Evolutionary conservation across 768 basidiomycete species (phyloP), one percentile per base, ranked within the genome.

Genomic region (Clitopilus hobsonii): DNA sequence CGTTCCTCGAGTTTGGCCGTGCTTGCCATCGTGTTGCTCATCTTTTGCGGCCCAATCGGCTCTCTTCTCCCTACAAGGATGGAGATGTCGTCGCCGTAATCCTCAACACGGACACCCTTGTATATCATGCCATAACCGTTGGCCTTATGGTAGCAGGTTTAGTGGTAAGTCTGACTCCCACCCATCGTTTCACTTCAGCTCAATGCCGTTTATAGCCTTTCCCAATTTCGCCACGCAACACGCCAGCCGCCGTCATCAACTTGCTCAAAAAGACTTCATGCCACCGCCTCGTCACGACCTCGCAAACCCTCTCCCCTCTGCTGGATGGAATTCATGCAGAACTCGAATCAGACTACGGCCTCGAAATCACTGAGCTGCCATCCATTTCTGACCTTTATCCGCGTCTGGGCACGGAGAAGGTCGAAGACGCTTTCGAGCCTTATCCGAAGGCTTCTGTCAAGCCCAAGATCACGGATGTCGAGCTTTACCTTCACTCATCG

Each of bases 401-500:
- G 11, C 45, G 54, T 14, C 59, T 64, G n/a, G 63, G 55, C 22
- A 18, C 38, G 2, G 63, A 62, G 41, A 64, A 51, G 7, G 32
- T 20, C 0, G 29, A 59, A 20, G 48, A 61, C 41, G 51, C 49
- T 5, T 73, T 73, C 52, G 45, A 58, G 8, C 60, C 65, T 3
- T 74, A 72, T 24, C 28, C 68, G 68, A 3, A 51, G 32, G 26
- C 56, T 60, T 2, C 29, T 36, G 0, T 45, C 52, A 1, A 53
- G 54, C 6, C 57, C 57, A 49, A 20, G 60, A 51, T 70, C 25
- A 54, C 63, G 48, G 63, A 71, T 49, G 49, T 69, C 14, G 48
- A 67, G 38, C 29, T 73, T 6, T 80, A 75, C 50, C 61, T 78
- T 0, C 77, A 81, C 56, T 81, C 80, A 0, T 81, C 80, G 2